Conservation (phyloP, 2,329 filamentous ascomycete species). For the Chaetomium olivaceum region DNA sequence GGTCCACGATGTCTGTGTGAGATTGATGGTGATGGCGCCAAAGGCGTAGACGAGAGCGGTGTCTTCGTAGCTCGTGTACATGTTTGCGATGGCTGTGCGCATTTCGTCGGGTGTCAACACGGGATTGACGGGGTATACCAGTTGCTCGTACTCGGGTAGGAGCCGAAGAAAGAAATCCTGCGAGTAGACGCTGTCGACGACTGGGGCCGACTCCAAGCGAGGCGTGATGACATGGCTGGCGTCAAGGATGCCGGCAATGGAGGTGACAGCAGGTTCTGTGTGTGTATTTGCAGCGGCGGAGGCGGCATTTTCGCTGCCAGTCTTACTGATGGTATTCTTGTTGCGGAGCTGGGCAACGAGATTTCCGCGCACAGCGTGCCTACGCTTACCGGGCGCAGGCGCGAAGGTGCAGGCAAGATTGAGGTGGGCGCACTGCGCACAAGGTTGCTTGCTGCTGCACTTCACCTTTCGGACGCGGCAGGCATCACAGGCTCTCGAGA, state of each 20-base stretch:
- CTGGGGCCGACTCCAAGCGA: neutral
- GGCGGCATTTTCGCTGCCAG: no score
- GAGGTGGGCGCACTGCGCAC: conserved; percentile 17
- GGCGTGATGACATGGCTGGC: neutral
- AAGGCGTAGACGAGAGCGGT: conserved; percentile 14
- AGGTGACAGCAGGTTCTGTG: neutral
- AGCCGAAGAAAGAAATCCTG: conserved; percentile 12
- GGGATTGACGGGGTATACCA: conserved; percentile 19
- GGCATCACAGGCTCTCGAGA: conserved; percentile 13
- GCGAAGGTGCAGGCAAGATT: conserved; percentile 17
- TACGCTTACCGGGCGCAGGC: conserved; percentile 8
- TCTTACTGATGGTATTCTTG: no score
- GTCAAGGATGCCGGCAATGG: conserved; percentile 12
- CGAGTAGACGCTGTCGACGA: conserved; percentile 5
- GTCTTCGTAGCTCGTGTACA: conserved; percentile 16
- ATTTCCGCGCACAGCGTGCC: conserved; percentile 12
- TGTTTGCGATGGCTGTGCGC: conserved; percentile 12
- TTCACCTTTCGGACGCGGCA: conserved; percentile 16
- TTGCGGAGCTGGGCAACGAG: conserved; percentile 15
- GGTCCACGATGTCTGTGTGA: conserved; percentile 15
- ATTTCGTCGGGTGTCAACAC: conserved; percentile 13
- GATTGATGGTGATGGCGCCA: conserved; percentile 16
- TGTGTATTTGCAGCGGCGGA: neutral
- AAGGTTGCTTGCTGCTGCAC: conserved; percentile 13
- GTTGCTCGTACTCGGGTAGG: conserved; percentile 16